Evolutionary conservation across 345 rosid species (phyloP), one percentile per base, ranked within the genome.

Genomic region (Ceriops zippeliana): DNA sequence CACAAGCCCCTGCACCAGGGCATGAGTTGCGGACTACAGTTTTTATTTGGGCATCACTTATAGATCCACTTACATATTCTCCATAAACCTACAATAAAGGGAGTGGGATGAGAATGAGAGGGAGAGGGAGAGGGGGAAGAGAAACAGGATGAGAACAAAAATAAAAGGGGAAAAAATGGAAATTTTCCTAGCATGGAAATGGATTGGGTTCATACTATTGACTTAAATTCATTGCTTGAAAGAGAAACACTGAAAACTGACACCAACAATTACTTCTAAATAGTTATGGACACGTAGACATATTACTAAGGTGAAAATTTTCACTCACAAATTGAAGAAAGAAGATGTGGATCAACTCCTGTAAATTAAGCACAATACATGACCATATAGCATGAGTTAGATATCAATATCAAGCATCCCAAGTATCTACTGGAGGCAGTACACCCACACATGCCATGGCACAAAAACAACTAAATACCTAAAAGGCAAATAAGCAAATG

Each of bases 1-100:
- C 99, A 73, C 99, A 95, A 2, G 99, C 99, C 68, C 99, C 99
- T 58, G 99, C 98, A 32, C 98, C 98, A 22, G 99, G 99, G 72
- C 99, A 95, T 4, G 99, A 87, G 71, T 86, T 85, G 46, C 65
- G 96, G 13, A 91, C 82, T 60, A 95, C 93, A 75, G 83, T 80
- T 80, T 77, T 82, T 79, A 92, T 84, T 56, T 90, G 83, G 13
- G 91, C 90, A 63, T 91, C 97, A 75, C 73, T 91, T 69, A 95
- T 88, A 28, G 90, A 76, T 46, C 97, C 96, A 81, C 88, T 85
- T 27, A 91, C 86, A 80, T 83, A 95, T 79, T 95, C 98, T 67
- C 98, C 99, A 81, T 91, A 95, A 58, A 77, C 74, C 99, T 95
- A 74, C 16, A 61, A 52, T 35, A 58, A 61, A 38, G 16, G 16